These are phyloP conservation scores for Musa beccarii DNA, from an alignment of 176 grass and related monocot species.

Conservation along the genomic window DNA sequence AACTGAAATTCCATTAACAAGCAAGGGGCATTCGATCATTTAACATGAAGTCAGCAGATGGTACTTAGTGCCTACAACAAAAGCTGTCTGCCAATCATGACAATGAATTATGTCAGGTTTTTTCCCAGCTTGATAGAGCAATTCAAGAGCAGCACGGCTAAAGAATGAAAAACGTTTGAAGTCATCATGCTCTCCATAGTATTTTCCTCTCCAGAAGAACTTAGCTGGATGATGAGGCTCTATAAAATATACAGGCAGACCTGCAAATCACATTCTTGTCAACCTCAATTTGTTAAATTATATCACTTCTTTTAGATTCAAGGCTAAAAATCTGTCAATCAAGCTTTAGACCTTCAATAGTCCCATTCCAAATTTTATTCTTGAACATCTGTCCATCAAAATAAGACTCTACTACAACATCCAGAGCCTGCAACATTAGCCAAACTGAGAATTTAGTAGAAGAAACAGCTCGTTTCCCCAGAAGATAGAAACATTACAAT, in stretches of 20 bases:
- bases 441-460: constrained; percentile 15
- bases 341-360: constrained; percentile 55
- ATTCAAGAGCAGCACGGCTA: constrained; percentile 81
- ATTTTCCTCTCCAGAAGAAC: constrained; percentile 76
- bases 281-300: background rate
- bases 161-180: constrained; percentile 93
- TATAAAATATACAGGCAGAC: constrained; percentile 93
- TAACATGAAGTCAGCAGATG: constrained; percentile 2
- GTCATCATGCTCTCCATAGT: constrained; percentile 91
- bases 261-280: constrained; percentile 32
- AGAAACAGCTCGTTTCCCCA: constrained; percentile 7
- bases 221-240: constrained; percentile 85
- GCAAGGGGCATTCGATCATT: background rate
- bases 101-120: constrained; percentile 96
- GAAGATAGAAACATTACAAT: background rate
- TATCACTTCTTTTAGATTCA: background rate
- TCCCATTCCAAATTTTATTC: constrained; percentile 98
- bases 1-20: too few relatives aligned
- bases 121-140: constrained; percentile 65
- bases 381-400: constrained; percentile 73
- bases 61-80: constrained; percentile 53
- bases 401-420: constrained; percentile 65
- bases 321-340: background rate
- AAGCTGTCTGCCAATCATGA: constrained; percentile 98
- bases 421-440: constrained; percentile 48